phyloP scores from a whole-genome alignment of 345 rosid genomes.

The Melaleuca alternifolia region DNA sequence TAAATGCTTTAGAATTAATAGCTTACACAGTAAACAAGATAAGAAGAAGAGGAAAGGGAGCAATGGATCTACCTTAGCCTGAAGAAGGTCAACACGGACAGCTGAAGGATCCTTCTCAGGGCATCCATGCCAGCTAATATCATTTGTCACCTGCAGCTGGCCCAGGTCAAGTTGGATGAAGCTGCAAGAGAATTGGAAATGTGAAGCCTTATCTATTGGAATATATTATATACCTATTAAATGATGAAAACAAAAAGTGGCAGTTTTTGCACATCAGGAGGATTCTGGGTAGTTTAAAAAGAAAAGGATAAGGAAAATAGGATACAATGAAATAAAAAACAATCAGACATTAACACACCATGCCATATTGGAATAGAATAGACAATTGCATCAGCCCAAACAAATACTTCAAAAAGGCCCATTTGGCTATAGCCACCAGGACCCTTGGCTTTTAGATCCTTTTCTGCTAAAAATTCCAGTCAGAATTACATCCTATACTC shows the following conservation, averaged over 20 bases:
- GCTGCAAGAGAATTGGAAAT: constrained; percentile 29
- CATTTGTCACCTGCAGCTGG: constrained; percentile 79
- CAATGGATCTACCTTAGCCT: constrained; percentile 56
- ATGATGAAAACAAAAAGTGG: background rate
- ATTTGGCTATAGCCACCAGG: background rate
- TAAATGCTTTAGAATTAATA: constrained; percentile 1
- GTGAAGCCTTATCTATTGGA: background rate
- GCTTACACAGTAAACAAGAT: background rate
- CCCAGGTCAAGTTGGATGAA: constrained; percentile 95
- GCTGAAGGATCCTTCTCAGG: constrained; percentile 87
- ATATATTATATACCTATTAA: background rate
- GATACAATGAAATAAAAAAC: background rate
- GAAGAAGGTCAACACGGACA: constrained; percentile 89
- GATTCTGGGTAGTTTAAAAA: background rate
- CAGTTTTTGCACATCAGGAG: background rate
- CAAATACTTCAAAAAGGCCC: background rate
- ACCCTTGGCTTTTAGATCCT: background rate
- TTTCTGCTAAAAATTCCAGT: background rate
- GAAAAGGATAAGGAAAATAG: background rate
- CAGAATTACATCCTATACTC: background rate
- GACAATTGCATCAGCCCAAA: background rate
- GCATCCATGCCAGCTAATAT: constrained; percentile 86
- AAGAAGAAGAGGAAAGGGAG: background rate
- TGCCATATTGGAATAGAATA: background rate
- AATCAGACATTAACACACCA: background rate